These are phyloP conservation scores for Thuja plicata DNA, from an alignment of 83 land plant genomes.

Conservation along the genomic window DNA sequence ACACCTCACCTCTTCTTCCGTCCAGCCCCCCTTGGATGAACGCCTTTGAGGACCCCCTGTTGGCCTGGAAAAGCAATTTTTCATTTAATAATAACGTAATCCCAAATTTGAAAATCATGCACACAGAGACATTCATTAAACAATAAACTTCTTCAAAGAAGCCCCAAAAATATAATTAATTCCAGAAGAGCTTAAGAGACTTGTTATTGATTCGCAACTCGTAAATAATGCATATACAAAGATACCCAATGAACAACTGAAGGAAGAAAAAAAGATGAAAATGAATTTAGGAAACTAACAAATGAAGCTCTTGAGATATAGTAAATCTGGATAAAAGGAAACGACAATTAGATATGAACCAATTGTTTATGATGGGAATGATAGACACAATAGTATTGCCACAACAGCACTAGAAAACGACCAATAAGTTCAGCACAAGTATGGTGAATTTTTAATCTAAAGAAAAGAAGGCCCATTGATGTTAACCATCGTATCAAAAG, in stretches of 20 bases:
- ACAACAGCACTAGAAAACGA: background rate
- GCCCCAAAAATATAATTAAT: background rate
- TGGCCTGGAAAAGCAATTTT: constrained; percentile 4
- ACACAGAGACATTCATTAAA: background rate
- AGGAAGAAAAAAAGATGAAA: background rate
- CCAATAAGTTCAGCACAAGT: background rate
- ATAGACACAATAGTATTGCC: background rate
- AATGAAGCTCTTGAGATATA: background rate
- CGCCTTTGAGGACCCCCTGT: constrained; percentile 19
- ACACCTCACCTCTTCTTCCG: constrained; percentile 8
- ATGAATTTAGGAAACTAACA: background rate
- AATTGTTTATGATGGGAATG: too few species aligned
- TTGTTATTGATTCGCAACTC: background rate
- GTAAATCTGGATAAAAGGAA: background rate
- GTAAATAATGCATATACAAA: background rate
- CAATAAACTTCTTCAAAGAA: background rate
- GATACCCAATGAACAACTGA: background rate
- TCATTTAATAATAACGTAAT: background rate
- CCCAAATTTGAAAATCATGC: background rate
- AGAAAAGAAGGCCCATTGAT: background rate
- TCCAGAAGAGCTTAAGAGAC: background rate
- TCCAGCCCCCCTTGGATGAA: constrained; percentile 19
- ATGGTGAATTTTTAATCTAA: background rate
- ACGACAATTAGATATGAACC: background rate
- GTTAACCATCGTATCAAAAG: background rate